Conservation (phyloP, 345 rosid genomes). For the Eucalyptus cloeziana region DNA sequence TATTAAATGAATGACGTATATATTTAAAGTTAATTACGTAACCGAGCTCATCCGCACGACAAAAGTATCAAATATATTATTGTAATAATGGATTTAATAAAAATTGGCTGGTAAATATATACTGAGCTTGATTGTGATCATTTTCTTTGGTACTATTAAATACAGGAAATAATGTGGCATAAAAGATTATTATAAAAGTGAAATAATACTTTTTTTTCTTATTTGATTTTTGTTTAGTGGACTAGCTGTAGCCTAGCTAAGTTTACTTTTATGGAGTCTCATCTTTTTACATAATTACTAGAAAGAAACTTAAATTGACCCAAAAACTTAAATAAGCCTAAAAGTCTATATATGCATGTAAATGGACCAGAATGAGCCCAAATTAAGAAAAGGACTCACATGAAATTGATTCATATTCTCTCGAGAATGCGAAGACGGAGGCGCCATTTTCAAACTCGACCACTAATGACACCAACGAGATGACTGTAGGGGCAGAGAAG, state of each 20-base stretch:
- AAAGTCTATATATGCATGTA: background rate
- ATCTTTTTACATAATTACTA: background rate
- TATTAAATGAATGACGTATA: background rate
- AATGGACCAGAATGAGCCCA: background rate
- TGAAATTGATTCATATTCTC: background rate
- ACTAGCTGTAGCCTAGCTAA: background rate
- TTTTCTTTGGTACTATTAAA: background rate
- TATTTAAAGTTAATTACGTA: background rate
- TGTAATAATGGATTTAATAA: background rate
- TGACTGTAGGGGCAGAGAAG: background rate
- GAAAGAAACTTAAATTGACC: background rate
- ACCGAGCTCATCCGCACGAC: fast-evolving
- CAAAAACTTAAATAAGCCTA: background rate
- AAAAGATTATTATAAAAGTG: background rate
- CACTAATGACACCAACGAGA: background rate
- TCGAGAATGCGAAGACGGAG: background rate
- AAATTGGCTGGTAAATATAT: background rate
- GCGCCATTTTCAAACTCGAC: background rate
- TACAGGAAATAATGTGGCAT: fast-evolving
- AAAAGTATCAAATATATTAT: fast-evolving
- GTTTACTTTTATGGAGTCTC: background rate
- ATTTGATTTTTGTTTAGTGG: fast-evolving
- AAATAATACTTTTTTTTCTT: background rate
- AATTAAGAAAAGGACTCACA: background rate
- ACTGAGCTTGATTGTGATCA: background rate